These are phyloP conservation scores for Myxozyma udenii DNA, from an alignment of 805 yeast genomes.

Conservation along the genomic window DNA sequence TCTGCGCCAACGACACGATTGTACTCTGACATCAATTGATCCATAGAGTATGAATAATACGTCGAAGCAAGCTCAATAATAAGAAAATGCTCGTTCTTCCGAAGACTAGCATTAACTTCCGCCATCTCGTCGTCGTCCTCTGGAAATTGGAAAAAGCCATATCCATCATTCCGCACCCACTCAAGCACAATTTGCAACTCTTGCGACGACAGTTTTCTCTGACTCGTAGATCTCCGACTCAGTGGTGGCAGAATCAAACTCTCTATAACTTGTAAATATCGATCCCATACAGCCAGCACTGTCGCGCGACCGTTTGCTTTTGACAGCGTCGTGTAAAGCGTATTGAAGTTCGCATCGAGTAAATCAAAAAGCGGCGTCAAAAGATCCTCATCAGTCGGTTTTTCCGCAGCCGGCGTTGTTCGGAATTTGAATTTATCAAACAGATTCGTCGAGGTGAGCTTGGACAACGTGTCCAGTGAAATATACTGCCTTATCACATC, in stretches of 20 bases:
- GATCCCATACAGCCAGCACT: conserved; percentile 79
- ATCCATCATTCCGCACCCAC: conserved; percentile 62
- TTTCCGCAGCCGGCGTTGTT: not conserved
- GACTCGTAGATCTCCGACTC: conserved; percentile 39
- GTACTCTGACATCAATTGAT: conserved; percentile 54
- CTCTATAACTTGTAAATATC: conserved; percentile 66
- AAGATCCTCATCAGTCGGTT: conserved; percentile 43
- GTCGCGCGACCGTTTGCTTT: conserved; percentile 56
- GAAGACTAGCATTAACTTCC: conserved; percentile 63
- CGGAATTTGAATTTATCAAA: not conserved
- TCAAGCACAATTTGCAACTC: conserved; percentile 67
- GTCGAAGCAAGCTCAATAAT: conserved; percentile 9
- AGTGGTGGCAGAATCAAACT: conserved; percentile 70
- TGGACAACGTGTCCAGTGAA: conserved; percentile 53
- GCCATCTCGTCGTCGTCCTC: conserved; percentile 82
- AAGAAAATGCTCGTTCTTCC: conserved; percentile 35
- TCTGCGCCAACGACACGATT: conserved; percentile 55
- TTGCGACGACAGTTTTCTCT: conserved; percentile 48
- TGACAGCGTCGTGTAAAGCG: conserved; percentile 59
- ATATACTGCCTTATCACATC: conserved; percentile 53
- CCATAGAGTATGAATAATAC: conserved; percentile 54
- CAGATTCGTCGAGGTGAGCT: not conserved
- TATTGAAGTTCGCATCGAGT: conserved; percentile 62
- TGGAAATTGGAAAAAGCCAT: conserved; percentile 75
- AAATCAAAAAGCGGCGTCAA: conserved; percentile 72